These are phyloP conservation scores for Jatropha multifida DNA, from an alignment of 441 rosid genomes.

Conservation along the genomic window DNA sequence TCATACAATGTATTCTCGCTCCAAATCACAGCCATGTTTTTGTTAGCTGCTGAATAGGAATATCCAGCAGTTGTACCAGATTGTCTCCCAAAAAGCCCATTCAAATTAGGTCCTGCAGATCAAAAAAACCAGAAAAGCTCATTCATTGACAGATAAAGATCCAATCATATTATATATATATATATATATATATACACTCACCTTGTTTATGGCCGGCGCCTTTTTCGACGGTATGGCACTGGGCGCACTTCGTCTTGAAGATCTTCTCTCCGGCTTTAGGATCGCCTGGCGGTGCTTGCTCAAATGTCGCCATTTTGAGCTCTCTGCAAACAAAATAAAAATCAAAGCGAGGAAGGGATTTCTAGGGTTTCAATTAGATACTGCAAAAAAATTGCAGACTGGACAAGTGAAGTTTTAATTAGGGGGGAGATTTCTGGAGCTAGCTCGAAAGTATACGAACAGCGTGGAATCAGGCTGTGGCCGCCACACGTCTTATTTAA, in stretches of 20 bases:
- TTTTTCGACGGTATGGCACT: conserved; percentile 82
- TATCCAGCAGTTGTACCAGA: conserved; percentile 68
- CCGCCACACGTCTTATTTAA: background rate
- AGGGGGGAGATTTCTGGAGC: too few relatives aligned
- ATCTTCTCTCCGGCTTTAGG: conserved; percentile 67
- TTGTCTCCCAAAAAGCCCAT: conserved; percentile 84
- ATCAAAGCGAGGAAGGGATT: too few relatives aligned
- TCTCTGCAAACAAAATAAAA: too few relatives aligned
- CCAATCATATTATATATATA: background rate
- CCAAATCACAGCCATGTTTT: conserved; percentile 57
- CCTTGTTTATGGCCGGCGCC: conserved; percentile 97
- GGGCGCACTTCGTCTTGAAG: conserved; percentile 83
- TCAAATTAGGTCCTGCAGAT: conserved; percentile 69
- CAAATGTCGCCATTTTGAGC: conserved; percentile 61
- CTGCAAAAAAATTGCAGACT: too few relatives aligned
- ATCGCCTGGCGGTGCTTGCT: conserved; percentile 70
- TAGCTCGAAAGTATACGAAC: too few relatives aligned
- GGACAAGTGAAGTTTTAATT: too few relatives aligned
- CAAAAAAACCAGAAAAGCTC: background rate
- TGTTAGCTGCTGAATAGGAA: conserved; percentile 56
- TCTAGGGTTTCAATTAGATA: background rate
- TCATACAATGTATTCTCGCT: conserved; percentile 52
- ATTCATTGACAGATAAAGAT: background rate
- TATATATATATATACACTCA: background rate
- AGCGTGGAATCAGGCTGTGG: too few relatives aligned